phyloP scores from a whole-genome alignment of 2,329 filamentous ascomycete genomes.

The Cladophialophora immunda region DNA sequence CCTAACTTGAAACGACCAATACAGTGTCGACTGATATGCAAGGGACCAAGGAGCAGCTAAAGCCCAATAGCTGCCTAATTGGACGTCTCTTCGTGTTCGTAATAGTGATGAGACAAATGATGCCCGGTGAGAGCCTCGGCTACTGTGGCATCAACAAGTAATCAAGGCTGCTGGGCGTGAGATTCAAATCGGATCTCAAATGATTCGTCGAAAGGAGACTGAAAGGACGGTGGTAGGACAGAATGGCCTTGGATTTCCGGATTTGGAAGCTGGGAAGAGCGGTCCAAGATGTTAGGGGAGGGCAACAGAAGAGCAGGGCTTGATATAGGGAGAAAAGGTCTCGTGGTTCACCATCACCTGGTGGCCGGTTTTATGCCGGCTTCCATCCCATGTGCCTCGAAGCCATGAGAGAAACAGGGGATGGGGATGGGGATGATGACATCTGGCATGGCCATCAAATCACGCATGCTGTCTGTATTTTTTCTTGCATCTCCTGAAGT shows the following conservation, averaged over 20 bases:
- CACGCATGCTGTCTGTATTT: not conserved
- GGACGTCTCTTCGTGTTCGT: not conserved
- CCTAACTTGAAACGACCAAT: not conserved
- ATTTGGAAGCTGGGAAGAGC: not conserved
- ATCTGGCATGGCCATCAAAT: not conserved
- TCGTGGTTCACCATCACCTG: not conserved
- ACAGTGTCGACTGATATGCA: not conserved
- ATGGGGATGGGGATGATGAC: not conserved
- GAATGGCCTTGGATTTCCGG: not conserved
- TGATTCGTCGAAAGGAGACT: not conserved
- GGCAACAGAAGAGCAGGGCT: not conserved
- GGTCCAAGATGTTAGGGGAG: not conserved
- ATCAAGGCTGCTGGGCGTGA: conserved; percentile 6
- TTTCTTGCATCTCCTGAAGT: not conserved
- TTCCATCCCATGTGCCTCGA: not conserved
- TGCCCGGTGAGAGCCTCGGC: not conserved
- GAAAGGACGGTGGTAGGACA: not conserved
- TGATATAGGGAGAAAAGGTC: not conserved
- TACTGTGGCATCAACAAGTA: not conserved
- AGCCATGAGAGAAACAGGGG: not conserved
- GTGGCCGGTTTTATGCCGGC: not conserved
- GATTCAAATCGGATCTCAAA: not conserved
- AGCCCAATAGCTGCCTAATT: not conserved
- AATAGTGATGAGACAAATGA: not conserved
- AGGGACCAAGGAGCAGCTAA: not conserved